These are phyloP conservation scores for Galeopsis tetrahit DNA, from an alignment of 257 asterid genomes.

Conservation along the genomic window DNA sequence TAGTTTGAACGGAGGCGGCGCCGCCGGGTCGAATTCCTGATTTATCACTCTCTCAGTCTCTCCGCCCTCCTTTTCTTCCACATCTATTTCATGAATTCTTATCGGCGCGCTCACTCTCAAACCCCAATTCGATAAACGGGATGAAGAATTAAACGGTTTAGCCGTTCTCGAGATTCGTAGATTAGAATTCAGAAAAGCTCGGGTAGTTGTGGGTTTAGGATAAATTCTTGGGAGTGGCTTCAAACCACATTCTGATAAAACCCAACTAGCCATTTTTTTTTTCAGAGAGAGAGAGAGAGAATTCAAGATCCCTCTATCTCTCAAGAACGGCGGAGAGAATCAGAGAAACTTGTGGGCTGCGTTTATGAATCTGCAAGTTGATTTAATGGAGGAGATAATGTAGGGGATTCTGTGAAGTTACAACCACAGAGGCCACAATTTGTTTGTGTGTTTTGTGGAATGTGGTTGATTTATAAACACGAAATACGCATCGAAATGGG, in stretches of 20 bases:
- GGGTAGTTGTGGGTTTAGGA: slow-evolving; percentile 49
- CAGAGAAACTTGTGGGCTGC: slow-evolving; percentile 38
- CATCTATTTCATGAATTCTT: slow-evolving; percentile 48
- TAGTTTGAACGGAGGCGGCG: slow-evolving; percentile 82
- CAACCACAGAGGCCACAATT: slow-evolving; percentile 35
- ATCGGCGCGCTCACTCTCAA: slow-evolving; percentile 79
- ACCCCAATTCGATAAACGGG: slow-evolving; percentile 48
- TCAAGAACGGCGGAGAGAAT: slow-evolving; percentile 16
- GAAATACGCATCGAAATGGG: not conserved
- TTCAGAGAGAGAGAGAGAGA: not conserved
- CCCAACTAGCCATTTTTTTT: slow-evolving; percentile 52
- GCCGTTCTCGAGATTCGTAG: slow-evolving; percentile 41
- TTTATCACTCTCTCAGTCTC: slow-evolving; percentile 1
- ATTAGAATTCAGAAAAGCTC: slow-evolving; percentile 29
- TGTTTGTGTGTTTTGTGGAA: not conserved
- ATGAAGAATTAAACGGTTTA: slow-evolving; percentile 32
- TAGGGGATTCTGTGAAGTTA: slow-evolving; percentile 38
- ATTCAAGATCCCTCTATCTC: slow-evolving; percentile 18
- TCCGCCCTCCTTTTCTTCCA: slow-evolving; percentile 41
- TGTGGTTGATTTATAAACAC: slow-evolving; percentile 20
- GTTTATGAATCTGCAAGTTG: slow-evolving; percentile 17
- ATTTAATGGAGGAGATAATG: slow-evolving; percentile 40
- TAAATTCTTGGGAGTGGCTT: slow-evolving; percentile 48
- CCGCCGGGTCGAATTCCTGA: slow-evolving; percentile 67
- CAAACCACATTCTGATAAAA: slow-evolving; percentile 51